A percentile compares a stretch with the other conserved stretches of the same genome.
Conservation (phyloP, 805 yeast genomes). For the Candida verbasci region DNA sequence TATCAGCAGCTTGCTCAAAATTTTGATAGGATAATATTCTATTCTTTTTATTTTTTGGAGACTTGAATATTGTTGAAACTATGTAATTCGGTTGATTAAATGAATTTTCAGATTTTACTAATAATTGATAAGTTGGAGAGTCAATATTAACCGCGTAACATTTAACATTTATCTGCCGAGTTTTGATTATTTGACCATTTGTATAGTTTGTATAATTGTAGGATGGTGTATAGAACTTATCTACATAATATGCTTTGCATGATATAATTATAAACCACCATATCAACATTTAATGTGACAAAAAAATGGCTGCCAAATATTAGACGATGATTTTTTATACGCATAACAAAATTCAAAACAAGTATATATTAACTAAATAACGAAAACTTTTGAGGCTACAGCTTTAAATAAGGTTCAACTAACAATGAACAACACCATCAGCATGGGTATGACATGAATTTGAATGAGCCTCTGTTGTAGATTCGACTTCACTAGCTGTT, state of each 20-base stretch:
- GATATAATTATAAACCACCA: background rate
- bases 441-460: slow-evolving; percentile 15
- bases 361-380: too few relatives aligned
- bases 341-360: too few relatives aligned
- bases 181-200: slow-evolving; percentile 22
- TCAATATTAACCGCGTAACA: slow-evolving; percentile 17
- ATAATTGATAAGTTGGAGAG: slow-evolving; percentile 17
- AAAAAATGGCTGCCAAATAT: background rate
- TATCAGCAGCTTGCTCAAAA: slow-evolving; percentile 23
- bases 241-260: background rate
- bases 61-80: slow-evolving; percentile 24
- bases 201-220: slow-evolving; percentile 14
- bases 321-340: background rate
- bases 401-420: too few relatives aligned
- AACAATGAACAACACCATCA: slow-evolving; percentile 15
- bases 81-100: slow-evolving; percentile 22
- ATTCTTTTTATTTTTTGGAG: slow-evolving; percentile 22
- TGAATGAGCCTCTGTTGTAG: background rate
- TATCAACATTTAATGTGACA: background rate
- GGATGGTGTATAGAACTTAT: slow-evolving; percentile 21
- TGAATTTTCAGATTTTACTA: slow-evolving; percentile 20
- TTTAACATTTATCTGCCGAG: slow-evolving; percentile 16
- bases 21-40: slow-evolving; percentile 24
- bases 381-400: too few relatives aligned
- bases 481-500: background rate